Conservation (phyloP, 768 basidiomycete species). For the Omphalotus guepiniiformis region DNA sequence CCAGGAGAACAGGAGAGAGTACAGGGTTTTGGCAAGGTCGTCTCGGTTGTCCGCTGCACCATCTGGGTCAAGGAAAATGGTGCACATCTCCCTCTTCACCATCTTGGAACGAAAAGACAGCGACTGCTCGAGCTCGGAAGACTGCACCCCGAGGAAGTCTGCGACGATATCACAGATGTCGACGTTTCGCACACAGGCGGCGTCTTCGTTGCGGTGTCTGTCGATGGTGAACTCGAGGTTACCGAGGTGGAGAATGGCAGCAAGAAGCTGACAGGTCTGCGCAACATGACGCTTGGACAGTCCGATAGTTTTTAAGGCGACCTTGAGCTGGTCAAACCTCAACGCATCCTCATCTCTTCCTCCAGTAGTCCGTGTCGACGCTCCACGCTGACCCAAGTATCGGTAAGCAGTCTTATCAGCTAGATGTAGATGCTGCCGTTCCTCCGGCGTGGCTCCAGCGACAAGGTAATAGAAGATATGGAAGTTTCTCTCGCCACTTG, state of each 20-base stretch:
- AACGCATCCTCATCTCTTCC: conserved; percentile 77
- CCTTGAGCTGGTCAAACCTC: conserved; percentile 91
- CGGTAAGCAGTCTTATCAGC: conserved; percentile 78
- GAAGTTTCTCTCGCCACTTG: conserved; percentile 93
- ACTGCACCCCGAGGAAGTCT: conserved; percentile 84
- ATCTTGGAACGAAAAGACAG: conserved; percentile 91
- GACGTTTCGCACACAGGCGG: conserved; percentile 84
- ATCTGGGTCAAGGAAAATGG: conserved; percentile 92
- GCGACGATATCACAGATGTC: conserved; percentile 82
- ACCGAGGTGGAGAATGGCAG: conserved; percentile 94
- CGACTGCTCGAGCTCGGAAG: conserved; percentile 67
- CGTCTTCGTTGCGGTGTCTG: conserved; percentile 80
- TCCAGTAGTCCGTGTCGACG: conserved; percentile 37
- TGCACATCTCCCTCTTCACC: conserved; percentile 95
- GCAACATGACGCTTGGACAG: conserved; percentile 94
- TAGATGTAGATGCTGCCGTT: conserved; percentile 83
- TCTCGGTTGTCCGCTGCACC: conserved; percentile 91
- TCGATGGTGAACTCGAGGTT: conserved; percentile 92
- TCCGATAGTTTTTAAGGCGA: conserved; percentile 89
- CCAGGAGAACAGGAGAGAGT: conserved; percentile 94
- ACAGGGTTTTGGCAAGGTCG: conserved; percentile 89
- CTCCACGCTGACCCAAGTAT: conserved; percentile 74
- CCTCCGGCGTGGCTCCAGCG: conserved; percentile 85
- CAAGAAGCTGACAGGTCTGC: conserved; percentile 90
- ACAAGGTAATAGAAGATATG: conserved; percentile 98